phyloP scores from a whole-genome alignment of 2,329 filamentous ascomycete genomes.

The Didymella pomorum region DNA sequence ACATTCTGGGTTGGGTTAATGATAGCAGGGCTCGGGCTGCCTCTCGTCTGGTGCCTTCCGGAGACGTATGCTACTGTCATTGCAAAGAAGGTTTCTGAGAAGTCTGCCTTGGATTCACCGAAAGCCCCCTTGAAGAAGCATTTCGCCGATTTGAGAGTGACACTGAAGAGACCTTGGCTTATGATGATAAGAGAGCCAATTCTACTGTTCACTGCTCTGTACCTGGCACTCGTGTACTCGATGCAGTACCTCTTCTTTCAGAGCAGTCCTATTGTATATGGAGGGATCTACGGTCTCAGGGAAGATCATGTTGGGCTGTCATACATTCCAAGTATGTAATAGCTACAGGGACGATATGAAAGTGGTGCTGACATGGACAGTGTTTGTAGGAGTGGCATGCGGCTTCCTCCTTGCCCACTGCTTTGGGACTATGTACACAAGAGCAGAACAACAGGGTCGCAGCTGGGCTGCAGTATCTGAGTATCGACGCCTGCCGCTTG shows the following conservation, averaged over 20 bases:
- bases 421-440: not conserved
- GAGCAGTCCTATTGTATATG: conserved; percentile 71
- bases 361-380: not conserved
- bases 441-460: not conserved
- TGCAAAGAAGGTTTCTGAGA: conserved; percentile 8
- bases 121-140: not conserved
- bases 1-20: conserved; percentile 74
- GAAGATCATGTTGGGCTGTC: conserved; percentile 5
- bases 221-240: conserved; percentile 66
- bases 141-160: not conserved
- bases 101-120: not conserved
- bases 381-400: conserved; percentile 6
- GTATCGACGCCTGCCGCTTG: conserved; percentile 72
- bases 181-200: conserved; percentile 76
- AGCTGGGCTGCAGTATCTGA: conserved; percentile 58
- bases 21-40: conserved; percentile 66
- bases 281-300: conserved; percentile 3
- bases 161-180: conserved; percentile 14
- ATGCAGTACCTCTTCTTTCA: conserved; percentile 76
- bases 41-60: conserved; percentile 65
- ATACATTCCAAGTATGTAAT: conserved; percentile 9
- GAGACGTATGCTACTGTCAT: conserved; percentile 52
- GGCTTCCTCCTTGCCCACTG: conserved; percentile 6
- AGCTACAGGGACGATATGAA: not conserved
- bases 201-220: conserved; percentile 72